Evolutionary conservation across 2,329 filamentous ascomycete genomes (phyloP), one percentile per base, ranked within the genome.

Genomic region (Colletotrichum simmondsii): DNA sequence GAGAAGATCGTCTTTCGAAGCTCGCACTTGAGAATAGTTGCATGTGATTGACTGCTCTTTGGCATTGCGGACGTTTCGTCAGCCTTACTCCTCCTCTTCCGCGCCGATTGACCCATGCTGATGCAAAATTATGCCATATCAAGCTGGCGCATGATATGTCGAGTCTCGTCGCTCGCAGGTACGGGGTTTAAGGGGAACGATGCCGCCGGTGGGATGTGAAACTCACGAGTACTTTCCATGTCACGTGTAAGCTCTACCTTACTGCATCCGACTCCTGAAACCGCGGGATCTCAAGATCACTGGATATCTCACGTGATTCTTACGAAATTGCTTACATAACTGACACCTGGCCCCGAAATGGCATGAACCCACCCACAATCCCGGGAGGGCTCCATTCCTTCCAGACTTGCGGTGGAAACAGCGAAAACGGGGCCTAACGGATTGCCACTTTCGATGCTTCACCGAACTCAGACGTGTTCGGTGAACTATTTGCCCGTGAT

Each of bases 231-330:
- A 26, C 3, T 24, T 37, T 2, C 0, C 7, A 64, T n/a, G 30
- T 54, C 61, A 64, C 61, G 61, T 64, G 61, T 4, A 1, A 54
- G 42, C 8, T 2, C 42, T 7, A n/a, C 26, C 26, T 28, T 5
- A 28, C 5, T 19, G 42, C 16, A 49, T 3, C 7, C 19, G 4
- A 49, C 19, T 22, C 42, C 42, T 5, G 42, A 49, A 49, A 49
- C 42, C 42, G 19, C 42, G 42, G 3, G 3, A 22, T 8, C 7
- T 49, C 19, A 8, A 22, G 8, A 49, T 49, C 42, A 49, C 42
- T 11, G 8, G 42, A 49, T 5, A 0, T 5, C 0, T 1, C 52
- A 54, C 52, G 22, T 54, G 22, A 54, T n/a, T 0, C 1, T 0
- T 3, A 10, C 2, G 2, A 2, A 2, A 5, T 1, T 22, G 42